Base-by-base conservation (phyloP, 306 rosid species). In the Rosa chinensis region DNA sequence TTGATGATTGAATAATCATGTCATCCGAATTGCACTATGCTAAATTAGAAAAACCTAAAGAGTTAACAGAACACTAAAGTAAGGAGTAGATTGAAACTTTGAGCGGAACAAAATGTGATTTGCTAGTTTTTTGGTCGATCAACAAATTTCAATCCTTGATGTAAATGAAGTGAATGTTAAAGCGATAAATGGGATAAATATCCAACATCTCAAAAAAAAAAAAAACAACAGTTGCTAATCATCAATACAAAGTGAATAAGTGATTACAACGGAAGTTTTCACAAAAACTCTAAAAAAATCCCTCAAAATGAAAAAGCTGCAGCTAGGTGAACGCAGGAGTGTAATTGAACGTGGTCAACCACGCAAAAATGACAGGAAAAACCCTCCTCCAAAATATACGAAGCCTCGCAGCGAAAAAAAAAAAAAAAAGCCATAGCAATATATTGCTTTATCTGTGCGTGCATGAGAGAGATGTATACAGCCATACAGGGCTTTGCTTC, bases 261-360 rank as follows among this genome's bases (percentile, higher is more conserved):
- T 32, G 35, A 48, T 55, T 75, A 43, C 45, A 49, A 86, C 53
- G 81, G 78, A 85, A 83, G 81, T 43, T 47, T 66, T 81, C 79
- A 76, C 61, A 84, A 84, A 73, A 32, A 78, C 87, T 81, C 81
- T 78, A 16, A 81, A 82, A 87, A 79, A 23, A 49, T 82, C 53
- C 49, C 40, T 45, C 74, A 18, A 32, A 70, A 56, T 44, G 72
- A 20, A 70, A 64, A 59, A 8, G 18, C 40, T n/a, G 78, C 44
- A 45, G 73, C 63, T 17, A 21, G 67, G 80, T 68, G 53, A 70
- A 37, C 76, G 58, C 81, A 79, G 76, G 72, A 71, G 88, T 82
- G 86, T 58, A 78, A 77, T 68, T 55, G 74, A 89, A 86, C 90
- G 78, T 76, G 80, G 89, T 85, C 75, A 85, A 83, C 91, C 89